Percentiles rank a stretch among this genome's conserved stretches.
phyloP scores from a whole-genome alignment of 257 asterid genomes.

The Gynochthodes officinalis region DNA sequence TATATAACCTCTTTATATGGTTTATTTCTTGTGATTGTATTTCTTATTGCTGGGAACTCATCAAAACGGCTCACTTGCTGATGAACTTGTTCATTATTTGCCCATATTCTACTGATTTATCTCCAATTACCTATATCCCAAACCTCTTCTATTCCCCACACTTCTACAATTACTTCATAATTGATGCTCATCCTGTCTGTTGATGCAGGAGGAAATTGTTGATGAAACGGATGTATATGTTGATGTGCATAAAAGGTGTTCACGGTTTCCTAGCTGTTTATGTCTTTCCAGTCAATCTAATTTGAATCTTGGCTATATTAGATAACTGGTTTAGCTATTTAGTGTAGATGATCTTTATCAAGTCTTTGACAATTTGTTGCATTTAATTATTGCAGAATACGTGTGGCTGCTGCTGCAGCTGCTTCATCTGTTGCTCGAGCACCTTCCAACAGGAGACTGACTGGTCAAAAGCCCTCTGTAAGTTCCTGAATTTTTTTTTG shows the following conservation, averaged over 20 bases:
- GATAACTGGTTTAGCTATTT: slow-evolving; percentile 1
- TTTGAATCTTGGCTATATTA: not conserved
- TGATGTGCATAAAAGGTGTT: slow-evolving; percentile 91
- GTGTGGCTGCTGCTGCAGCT: slow-evolving; percentile 94
- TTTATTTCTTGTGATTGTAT: not conserved
- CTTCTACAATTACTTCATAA: not conserved
- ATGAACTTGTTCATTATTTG: not conserved
- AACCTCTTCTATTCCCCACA: not conserved
- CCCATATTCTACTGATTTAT: not conserved
- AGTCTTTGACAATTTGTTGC: slow-evolving; percentile 10
- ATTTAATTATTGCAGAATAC: slow-evolving; percentile 56
- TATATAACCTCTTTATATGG: slow-evolving; percentile 16
- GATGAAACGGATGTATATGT: slow-evolving; percentile 93
- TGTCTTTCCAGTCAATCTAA: not conserved
- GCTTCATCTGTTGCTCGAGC: slow-evolving; percentile 94
- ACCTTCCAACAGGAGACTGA: slow-evolving; percentile 45
- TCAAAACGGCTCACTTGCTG: slow-evolving; percentile 1
- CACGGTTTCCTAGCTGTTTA: not conserved
- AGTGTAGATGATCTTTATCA: not conserved
- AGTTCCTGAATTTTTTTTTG: slow-evolving; percentile 7
- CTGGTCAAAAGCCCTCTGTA: slow-evolving; percentile 43
- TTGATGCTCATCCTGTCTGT: slow-evolving; percentile 9
- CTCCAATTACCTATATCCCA: not conserved
- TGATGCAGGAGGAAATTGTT: slow-evolving; percentile 89
- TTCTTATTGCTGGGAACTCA: slow-evolving; percentile 5